A percentile compares a stretch with the other conserved stretches of the same genome.
Conservation (phyloP, 495 filamentous ascomycete species). For the Neurospora hispaniola region DNA sequence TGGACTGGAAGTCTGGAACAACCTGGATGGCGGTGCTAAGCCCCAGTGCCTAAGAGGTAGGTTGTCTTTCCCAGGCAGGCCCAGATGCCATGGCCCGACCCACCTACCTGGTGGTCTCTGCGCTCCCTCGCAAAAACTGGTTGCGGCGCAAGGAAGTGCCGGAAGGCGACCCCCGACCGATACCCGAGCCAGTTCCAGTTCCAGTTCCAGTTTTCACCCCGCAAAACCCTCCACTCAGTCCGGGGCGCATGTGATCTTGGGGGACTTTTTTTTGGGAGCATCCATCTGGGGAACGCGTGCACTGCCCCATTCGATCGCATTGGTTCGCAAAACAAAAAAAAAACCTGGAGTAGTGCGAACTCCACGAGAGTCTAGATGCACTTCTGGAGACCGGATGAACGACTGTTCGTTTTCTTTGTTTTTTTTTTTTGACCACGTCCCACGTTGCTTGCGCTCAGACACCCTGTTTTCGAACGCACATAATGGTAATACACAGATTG, state of each 20-base stretch:
- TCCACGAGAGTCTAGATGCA: background rate
- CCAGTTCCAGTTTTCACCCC: background rate
- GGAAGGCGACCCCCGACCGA: too few species aligned
- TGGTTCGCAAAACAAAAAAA: background rate
- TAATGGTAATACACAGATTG: background rate
- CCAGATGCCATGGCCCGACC: background rate
- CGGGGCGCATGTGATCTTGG: background rate
- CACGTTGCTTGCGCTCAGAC: background rate
- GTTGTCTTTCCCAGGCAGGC: background rate
- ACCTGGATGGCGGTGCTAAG: background rate
- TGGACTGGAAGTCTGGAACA: background rate
- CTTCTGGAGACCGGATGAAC: background rate
- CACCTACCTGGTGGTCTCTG: background rate
- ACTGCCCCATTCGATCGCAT: background rate
- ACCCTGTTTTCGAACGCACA: background rate
- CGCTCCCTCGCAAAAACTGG: background rate
- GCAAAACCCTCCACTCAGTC: background rate
- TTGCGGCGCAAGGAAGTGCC: background rate
- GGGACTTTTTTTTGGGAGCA: background rate
- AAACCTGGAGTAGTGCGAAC: background rate
- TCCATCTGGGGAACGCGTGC: background rate
- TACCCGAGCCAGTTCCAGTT: too few species aligned
- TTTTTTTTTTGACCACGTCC: background rate
- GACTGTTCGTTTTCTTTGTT: background rate
- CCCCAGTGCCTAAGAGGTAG: background rate